Evolutionary conservation across 2,329 filamentous ascomycete genomes (phyloP).

Genomic region (Nemania sp.): DNA sequence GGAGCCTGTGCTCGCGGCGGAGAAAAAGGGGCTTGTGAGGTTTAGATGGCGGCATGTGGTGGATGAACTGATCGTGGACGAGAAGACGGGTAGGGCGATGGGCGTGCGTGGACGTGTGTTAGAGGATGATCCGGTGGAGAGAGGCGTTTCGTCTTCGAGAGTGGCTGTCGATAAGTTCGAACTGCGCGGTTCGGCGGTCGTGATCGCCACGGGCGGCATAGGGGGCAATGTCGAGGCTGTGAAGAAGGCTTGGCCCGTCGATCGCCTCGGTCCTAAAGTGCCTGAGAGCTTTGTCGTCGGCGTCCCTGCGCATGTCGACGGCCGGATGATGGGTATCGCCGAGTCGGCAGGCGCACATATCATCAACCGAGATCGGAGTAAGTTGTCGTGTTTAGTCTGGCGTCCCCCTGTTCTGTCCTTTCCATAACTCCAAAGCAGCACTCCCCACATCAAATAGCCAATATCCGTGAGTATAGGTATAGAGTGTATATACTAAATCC

Average conservation of each 20-base stretch:
- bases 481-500: background rate
- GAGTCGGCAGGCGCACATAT: constrained; percentile 56
- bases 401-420: background rate
- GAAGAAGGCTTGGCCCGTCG: constrained; percentile 59
- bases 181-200: constrained; percentile 54
- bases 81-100: constrained; percentile 53
- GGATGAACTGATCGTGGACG: constrained; percentile 59
- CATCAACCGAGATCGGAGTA: constrained; percentile 61
- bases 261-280: constrained; percentile 58
- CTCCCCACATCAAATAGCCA: no score
- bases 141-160: constrained; percentile 58
- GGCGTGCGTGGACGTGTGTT: constrained; percentile 59
- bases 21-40: constrained; percentile 54
- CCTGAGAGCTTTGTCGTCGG: constrained; percentile 61
- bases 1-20: constrained; percentile 58
- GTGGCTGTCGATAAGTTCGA: constrained; percentile 55
- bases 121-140: constrained; percentile 50
- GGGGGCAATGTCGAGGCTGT: constrained; percentile 65
- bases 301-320: constrained; percentile 66
- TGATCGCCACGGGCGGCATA: constrained; percentile 62
- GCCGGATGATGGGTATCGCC: constrained; percentile 62
- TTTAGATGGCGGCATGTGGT: constrained; percentile 62
- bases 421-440: no score
- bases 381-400: background rate
- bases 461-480: no score